Base-by-base conservation (phyloP, 371 early-diverging fungal genomes). In the Mortierella sp. region DNA sequence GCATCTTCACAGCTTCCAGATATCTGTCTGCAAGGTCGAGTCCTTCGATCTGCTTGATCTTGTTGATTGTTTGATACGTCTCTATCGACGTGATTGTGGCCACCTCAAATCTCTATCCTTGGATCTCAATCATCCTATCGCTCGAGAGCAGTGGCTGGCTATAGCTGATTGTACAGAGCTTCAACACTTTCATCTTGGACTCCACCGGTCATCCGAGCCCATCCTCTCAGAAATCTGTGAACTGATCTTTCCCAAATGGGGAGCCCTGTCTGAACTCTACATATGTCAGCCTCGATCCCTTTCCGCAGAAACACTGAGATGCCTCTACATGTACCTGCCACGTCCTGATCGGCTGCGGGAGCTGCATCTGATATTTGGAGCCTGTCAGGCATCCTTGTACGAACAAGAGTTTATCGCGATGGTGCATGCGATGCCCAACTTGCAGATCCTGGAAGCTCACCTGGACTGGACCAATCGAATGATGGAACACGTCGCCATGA, bases 361-460 rank as follows among this genome's bases (percentile, higher is more conserved):
- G 17, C 63, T 73, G 17, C 68, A 63, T 46, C 24, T 73, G 17
- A 73, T 73, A 37, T 73, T 73, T 65, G 73, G 67, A 24, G 73
- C 73, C 28, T 73, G 73, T 17, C 68, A 73, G 17, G 75, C 75
- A 0, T 59, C 60, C 9, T 17, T 50, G 34, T 73, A 73, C 43
- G 68, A 73, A 30, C 63, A 73, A 50, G 75, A 73, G 52, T 73
- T 73, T 31, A 58, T 73, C 26, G 64, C 59, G n/a, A 73, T 73
- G 75, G 55, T 73, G 9, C 64, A 62, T 21, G 56, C 64, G 15
- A 68, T 68, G 75, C 75, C 75, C 2, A 58, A 64, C 26, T 49
- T 73, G 14, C 63, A 63, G 50, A 63, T 46, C 0, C 44, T 73
- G 3, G 75, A 68, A 5, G 60, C 69, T 0, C 75, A 73, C 14